Conservation (phyloP, 768 basidiomycete species). For the Calocera cornea region DNA sequence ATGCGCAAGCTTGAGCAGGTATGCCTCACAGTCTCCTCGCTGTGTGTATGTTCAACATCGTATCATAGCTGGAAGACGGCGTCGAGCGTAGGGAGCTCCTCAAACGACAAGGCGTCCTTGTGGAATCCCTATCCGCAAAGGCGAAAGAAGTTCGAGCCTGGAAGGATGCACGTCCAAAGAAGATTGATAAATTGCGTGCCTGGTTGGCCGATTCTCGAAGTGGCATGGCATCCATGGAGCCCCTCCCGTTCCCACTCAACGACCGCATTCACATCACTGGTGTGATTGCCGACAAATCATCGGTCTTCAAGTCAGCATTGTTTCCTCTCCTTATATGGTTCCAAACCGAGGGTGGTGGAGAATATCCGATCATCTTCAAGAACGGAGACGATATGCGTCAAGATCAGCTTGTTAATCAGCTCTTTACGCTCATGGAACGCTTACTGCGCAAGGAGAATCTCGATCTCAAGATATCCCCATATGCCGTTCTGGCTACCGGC, state of each 20-base stretch:
- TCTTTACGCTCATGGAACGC: constrained; percentile 97
- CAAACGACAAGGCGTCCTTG: constrained; percentile 78
- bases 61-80: constrained; percentile 55
- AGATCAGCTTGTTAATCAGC: constrained; percentile 93
- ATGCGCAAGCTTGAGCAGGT: constrained; percentile 82
- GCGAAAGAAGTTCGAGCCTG: constrained; percentile 78
- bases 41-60: not conserved
- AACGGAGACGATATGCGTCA: constrained; percentile 98
- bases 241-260: constrained; percentile 81
- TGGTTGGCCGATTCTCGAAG: constrained; percentile 77
- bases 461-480: constrained; percentile 81
- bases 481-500: constrained; percentile 86
- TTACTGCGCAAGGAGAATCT: constrained; percentile 87
- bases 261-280: constrained; percentile 75
- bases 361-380: constrained; percentile 95
- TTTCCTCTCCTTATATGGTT: constrained; percentile 86
- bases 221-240: constrained; percentile 56
- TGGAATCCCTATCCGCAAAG: constrained; percentile 71
- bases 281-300: constrained; percentile 81
- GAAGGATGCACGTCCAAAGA: constrained; percentile 90
- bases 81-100: constrained; percentile 74
- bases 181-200: constrained; percentile 88
- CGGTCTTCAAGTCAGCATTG: constrained; percentile 94
- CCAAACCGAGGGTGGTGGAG: constrained; percentile 66
- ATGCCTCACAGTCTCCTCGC: constrained; percentile 12